Evolutionary conservation across 2,329 filamentous ascomycete genomes (phyloP), one percentile per base, ranked within the genome.

Genomic region (Talaromyces piceae): DNA sequence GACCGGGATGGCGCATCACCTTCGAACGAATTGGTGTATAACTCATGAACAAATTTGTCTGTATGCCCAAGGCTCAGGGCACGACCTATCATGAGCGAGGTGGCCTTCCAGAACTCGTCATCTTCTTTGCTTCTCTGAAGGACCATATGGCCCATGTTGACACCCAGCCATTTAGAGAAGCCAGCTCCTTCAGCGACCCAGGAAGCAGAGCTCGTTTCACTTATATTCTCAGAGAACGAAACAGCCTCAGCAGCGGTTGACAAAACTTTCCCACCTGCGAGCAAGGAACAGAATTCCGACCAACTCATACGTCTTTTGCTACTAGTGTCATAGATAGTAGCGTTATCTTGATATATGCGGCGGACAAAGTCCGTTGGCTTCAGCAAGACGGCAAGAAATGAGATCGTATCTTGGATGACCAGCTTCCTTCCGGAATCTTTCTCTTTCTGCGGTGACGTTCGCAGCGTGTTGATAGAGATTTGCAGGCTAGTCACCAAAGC

Each of bases 81-180:
- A 55, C 84, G 83, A 3, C 79, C 73, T 18, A 73, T 68, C 5
- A 83, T 58, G 43, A 75, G 72, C 37, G 71, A 67, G 25, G 70
- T 54, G 41, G 63, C 66, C 46, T 68, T 57, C 64, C 67, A 58
- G 51, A 56, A 27, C 56, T 66, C 50, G 50, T 58, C 43, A 57
- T 67, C 58, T 11, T 59, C 52, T 5, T 64, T 41, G 61, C 67
- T 73, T 68, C 83, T 23, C 57, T 63, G 26, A 64, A 62, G 64
- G 28, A 62, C 65, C 59, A 77, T 66, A 16, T 62, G 54, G 28
- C 67, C 72, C 46, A 93, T 73, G 62, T 83, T 87, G 12, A 67
- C 68, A 2, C 83, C 86, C 33, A 95, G 67, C 90, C 90, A 95
- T 26, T 69, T 68, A 11, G 80, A 78, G 68, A 87, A 95, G 16